Evolutionary conservation across 2,329 filamentous ascomycete species (phyloP).

Genomic region (Monosporascus ibericus): DNA sequence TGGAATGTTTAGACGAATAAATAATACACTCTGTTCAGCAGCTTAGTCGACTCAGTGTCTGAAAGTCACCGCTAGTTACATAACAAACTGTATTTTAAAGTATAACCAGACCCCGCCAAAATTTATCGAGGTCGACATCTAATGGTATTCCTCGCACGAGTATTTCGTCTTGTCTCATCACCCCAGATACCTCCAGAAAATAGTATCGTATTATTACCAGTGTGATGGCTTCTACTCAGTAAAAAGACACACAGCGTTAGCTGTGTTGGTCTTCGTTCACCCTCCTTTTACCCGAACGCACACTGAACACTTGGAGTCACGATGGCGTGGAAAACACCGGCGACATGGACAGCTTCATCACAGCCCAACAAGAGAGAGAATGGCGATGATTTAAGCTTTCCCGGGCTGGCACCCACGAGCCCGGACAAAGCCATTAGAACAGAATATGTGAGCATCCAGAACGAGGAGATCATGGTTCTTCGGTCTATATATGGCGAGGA

Average conservation of each 20-base stretch:
- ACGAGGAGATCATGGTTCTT: constrained; percentile 80
- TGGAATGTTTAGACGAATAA: not conserved
- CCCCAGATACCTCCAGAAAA: not conserved
- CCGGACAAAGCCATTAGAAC: constrained; percentile 39
- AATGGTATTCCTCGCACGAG: too few species aligned
- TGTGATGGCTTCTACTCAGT: constrained; percentile 41
- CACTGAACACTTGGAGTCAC: constrained; percentile 22
- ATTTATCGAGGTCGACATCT: not conserved
- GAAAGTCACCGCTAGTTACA: not conserved
- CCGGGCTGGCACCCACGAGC: constrained; percentile 41
- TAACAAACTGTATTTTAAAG: not conserved
- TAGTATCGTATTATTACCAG: constrained; percentile 12
- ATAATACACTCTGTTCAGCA: not conserved
- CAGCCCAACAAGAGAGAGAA: constrained; percentile 30
- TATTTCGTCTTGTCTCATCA: not conserved
- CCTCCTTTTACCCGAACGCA: constrained; percentile 11
- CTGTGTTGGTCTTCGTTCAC: constrained; percentile 40
- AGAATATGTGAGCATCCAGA: constrained; percentile 77
- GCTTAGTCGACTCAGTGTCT: not conserved
- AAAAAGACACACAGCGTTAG: constrained; percentile 44
- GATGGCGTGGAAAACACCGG: constrained; percentile 48
- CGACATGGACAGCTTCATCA: constrained; percentile 42
- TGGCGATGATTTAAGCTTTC: constrained; percentile 44
- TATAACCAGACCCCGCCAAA: not conserved
- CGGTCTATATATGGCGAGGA: constrained; percentile 87